A percentile compares a stretch with the other conserved stretches of the same genome.
Conservation (phyloP, 441 rosid genomes). For the Brassica balearica region DNA sequence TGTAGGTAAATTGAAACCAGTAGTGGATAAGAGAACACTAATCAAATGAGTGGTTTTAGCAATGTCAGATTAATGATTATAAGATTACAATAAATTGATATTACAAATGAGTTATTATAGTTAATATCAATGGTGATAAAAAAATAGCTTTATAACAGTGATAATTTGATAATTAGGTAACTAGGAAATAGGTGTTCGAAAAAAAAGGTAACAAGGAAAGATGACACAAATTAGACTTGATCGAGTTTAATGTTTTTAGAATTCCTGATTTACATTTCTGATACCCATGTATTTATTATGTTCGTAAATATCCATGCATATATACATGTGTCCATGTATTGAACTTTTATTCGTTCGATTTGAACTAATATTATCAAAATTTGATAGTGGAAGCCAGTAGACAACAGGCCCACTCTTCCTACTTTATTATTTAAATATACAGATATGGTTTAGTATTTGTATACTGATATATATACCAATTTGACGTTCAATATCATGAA, state of each 20-base stretch:
- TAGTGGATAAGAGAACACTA: too few species aligned
- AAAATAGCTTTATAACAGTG: neutral
- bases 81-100: too few species aligned
- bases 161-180: neutral
- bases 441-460: conserved; percentile 23
- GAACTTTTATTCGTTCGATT: conserved; percentile 39
- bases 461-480: conserved; percentile 12
- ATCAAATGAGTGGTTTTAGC: neutral
- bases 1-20: too few species aligned
- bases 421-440: conserved; percentile 61
- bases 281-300: neutral
- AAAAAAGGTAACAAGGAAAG: neutral
- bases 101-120: neutral
- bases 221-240: neutral
- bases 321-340: conserved; percentile 35
- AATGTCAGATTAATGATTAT: neutral
- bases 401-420: conserved; percentile 55
- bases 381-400: conserved; percentile 71
- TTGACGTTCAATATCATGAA: too few species aligned
- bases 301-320: conserved; percentile 32
- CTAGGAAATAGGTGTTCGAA: neutral
- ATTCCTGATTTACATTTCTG: conserved; percentile 3
- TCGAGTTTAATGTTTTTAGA: neutral
- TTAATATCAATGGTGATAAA: neutral
- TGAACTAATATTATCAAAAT: conserved; percentile 44